Conservation (phyloP, 2,329 filamentous ascomycete species). For the Neonectria faginata region DNA sequence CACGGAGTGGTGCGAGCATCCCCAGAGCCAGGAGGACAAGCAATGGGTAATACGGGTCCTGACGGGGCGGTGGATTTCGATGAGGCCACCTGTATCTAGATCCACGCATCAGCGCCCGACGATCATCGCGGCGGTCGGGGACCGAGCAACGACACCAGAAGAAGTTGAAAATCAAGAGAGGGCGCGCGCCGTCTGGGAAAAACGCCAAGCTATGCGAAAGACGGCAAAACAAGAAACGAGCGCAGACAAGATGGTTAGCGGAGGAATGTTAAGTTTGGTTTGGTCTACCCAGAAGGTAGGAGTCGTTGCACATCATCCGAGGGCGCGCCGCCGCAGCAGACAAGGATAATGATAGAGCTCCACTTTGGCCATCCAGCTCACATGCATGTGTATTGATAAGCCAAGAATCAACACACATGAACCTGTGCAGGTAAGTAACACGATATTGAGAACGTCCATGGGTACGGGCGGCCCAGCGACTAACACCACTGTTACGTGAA, state of each 20-base stretch:
- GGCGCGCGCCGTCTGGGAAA: not conserved
- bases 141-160: not conserved
- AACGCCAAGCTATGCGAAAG: not conserved
- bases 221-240: not conserved
- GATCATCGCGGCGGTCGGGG: constrained; percentile 16
- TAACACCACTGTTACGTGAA: not conserved
- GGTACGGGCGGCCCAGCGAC: not conserved
- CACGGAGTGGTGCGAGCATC: constrained; percentile 20
- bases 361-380: not conserved
- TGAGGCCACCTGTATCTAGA: constrained; percentile 33
- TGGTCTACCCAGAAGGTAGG: not conserved
- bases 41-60: not conserved
- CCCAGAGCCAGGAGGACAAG: constrained; percentile 25
- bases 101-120: constrained; percentile 18
- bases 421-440: not conserved
- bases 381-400: constrained; percentile 21
- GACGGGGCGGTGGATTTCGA: constrained; percentile 31
- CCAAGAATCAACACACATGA: not conserved
- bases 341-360: constrained; percentile 8
- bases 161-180: not conserved
- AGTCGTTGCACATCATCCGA: constrained; percentile 10
- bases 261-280: constrained; percentile 10
- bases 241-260: not conserved
- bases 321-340: not conserved
- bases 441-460: not conserved